These are phyloP conservation scores for Tolypocladium paradoxum DNA, from an alignment of 2,329 filamentous ascomycete genomes.

Conservation along the genomic window DNA sequence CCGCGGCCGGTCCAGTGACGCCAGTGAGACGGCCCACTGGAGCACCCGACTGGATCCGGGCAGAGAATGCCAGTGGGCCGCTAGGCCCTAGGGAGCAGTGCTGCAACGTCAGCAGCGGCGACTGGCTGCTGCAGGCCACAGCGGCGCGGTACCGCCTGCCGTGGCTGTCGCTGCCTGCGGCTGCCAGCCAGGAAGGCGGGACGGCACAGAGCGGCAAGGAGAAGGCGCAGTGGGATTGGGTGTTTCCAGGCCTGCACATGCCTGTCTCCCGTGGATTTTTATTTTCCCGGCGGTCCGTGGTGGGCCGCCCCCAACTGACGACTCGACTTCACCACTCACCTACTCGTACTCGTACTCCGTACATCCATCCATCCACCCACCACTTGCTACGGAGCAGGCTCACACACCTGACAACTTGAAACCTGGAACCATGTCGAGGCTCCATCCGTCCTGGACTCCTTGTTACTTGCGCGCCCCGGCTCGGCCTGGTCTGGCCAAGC, in stretches of 20 bases:
- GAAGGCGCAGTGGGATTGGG: neutral
- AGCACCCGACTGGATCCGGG: neutral
- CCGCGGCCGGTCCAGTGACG: too few species aligned
- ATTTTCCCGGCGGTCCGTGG: neutral
- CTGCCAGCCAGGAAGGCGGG: neutral
- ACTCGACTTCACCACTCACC: neutral
- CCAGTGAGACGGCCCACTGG: neutral
- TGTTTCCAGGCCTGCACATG: neutral
- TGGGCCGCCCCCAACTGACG: neutral
- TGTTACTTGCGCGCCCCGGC: neutral
- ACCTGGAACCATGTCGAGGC: slow-evolving; percentile 6
- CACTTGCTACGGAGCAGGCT: slow-evolving; percentile 1
- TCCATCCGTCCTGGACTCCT: neutral
- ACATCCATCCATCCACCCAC: neutral
- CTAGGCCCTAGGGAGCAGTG: neutral
- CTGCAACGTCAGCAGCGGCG: neutral
- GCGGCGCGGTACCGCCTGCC: neutral
- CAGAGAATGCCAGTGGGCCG: too few species aligned
- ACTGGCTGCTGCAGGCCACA: neutral
- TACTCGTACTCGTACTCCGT: too few species aligned
- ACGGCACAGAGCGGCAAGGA: neutral
- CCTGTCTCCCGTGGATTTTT: neutral
- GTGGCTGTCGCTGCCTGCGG: neutral
- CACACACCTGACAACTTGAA: slow-evolving; percentile 2
- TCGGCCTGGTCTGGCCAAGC: neutral